phyloP scores from a whole-genome alignment of 371 early-diverging fungal species.

The Mortierella sp. region DNA sequence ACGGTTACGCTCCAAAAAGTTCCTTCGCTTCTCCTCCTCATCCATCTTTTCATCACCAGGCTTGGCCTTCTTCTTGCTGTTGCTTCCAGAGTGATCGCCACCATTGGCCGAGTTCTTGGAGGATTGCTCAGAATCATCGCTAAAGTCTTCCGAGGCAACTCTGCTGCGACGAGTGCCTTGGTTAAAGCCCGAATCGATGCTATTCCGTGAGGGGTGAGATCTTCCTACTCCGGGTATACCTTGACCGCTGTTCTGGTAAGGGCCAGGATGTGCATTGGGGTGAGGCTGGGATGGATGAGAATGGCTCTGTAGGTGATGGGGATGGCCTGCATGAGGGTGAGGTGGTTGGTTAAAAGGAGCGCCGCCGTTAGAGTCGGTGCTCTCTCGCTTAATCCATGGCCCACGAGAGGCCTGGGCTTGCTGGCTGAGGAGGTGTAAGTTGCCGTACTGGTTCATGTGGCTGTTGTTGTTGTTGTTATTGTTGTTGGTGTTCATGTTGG shows the following conservation, averaged over 20 bases:
- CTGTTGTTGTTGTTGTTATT: background rate
- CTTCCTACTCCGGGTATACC: conserved; percentile 41
- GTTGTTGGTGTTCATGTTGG: too few relatives aligned
- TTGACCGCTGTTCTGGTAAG: conserved; percentile 15
- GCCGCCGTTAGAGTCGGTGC: conserved; percentile 21
- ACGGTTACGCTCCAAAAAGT: conserved; percentile 89
- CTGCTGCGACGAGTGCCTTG: conserved; percentile 35
- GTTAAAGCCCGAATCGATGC: conserved; percentile 22
- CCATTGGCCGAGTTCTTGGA: conserved; percentile 34
- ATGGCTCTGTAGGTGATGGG: conserved; percentile 12
- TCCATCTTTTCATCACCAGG: conserved; percentile 56
- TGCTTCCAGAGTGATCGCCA: conserved; percentile 13
- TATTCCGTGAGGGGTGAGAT: conserved; percentile 22
- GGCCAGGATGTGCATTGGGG: conserved; percentile 12
- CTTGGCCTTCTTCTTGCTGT: conserved; percentile 28
- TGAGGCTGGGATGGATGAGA: conserved; percentile 21
- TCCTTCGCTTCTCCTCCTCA: conserved; percentile 79
- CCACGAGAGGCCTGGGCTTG: conserved; percentile 43
- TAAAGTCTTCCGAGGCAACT: conserved; percentile 25
- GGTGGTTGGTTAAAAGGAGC: conserved; percentile 17
- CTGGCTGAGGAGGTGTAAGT: conserved; percentile 41
- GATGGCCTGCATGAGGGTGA: background rate
- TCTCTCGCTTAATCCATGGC: conserved; percentile 46
- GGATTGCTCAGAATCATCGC: conserved; percentile 43
- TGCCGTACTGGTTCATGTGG: conserved; percentile 35